These are phyloP conservation scores for Nidula microcarpa DNA, from an alignment of 768 basidiomycete species.

Conservation along the genomic window DNA sequence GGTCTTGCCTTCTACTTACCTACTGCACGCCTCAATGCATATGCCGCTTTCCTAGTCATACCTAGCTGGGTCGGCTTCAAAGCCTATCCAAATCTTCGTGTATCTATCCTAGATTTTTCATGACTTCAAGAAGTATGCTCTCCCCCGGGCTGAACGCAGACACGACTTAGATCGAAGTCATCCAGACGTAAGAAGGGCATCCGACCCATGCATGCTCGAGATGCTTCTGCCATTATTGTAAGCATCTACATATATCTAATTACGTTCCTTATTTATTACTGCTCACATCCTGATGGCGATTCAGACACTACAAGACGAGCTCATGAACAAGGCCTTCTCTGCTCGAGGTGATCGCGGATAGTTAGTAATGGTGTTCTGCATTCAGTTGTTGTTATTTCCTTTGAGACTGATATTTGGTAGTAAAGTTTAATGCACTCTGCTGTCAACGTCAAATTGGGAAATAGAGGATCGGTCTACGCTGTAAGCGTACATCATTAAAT, in stretches of 20 bases:
- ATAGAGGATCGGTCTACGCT: conserved; percentile 73
- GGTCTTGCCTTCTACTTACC: no score
- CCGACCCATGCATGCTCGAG: conserved; percentile 70
- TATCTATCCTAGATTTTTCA: no score
- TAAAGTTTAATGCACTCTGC: conserved; percentile 74
- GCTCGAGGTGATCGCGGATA: conserved; percentile 81
- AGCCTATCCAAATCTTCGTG: no score
- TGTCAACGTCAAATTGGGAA: conserved; percentile 69
- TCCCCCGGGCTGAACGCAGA: conserved; percentile 35
- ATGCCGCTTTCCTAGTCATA: no score
- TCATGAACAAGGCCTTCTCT: conserved; percentile 83
- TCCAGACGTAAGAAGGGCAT: conserved; percentile 57
- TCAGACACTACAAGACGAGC: conserved; percentile 68
- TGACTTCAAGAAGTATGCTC: no score
- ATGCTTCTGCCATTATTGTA: conserved; percentile 69
- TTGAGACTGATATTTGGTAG: background rate
- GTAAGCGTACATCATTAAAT: no score
- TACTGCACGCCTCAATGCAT: no score
- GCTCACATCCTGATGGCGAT: background rate
- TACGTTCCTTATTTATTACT: background rate
- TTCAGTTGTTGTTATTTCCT: background rate
- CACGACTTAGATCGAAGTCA: conserved; percentile 34
- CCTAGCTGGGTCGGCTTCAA: no score
- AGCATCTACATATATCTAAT: conserved; percentile 16
- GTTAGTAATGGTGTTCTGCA: conserved; percentile 41